phyloP scores from a whole-genome alignment of 768 basidiomycete genomes.

The Serendipita vermifera region DNA sequence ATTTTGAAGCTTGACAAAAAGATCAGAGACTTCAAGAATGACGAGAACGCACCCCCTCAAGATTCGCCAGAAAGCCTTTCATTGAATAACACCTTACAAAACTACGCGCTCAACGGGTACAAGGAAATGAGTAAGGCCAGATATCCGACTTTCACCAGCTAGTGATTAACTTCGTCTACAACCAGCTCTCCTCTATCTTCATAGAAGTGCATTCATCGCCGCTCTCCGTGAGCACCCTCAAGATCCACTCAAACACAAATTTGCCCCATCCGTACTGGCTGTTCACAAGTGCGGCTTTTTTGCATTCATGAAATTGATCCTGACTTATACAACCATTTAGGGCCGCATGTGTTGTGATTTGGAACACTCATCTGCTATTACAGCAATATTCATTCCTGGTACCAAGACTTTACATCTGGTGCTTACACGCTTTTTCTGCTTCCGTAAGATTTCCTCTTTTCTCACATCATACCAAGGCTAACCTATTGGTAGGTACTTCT shows the following conservation, averaged over 20 bases:
- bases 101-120: slow-evolving; percentile 5
- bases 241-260: slow-evolving; percentile 57
- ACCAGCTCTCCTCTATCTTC: background rate
- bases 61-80: background rate
- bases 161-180: background rate
- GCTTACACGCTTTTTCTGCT: slow-evolving; percentile 62
- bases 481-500: slow-evolving; percentile 3
- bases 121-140: slow-evolving; percentile 3
- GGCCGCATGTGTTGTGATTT: background rate
- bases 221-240: slow-evolving; percentile 49
- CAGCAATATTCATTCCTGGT: slow-evolving; percentile 42
- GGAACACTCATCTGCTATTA: slow-evolving; percentile 25
- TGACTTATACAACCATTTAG: no score
- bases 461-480: background rate
- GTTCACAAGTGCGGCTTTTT: slow-evolving; percentile 48
- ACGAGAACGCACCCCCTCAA: slow-evolving; percentile 20
- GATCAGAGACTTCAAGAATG: slow-evolving; percentile 24
- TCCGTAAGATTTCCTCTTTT: slow-evolving; percentile 27
- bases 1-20: slow-evolving; percentile 14
- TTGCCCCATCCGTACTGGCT: slow-evolving; percentile 53
- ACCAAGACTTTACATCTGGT: slow-evolving; percentile 55
- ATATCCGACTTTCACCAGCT: background rate
- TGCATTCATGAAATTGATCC: slow-evolving; percentile 29
- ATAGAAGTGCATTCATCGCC: slow-evolving; percentile 59
- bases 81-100: background rate